Base-by-base conservation (phyloP, 2,329 filamentous ascomycete species). In the Ciborinia camelliae region DNA sequence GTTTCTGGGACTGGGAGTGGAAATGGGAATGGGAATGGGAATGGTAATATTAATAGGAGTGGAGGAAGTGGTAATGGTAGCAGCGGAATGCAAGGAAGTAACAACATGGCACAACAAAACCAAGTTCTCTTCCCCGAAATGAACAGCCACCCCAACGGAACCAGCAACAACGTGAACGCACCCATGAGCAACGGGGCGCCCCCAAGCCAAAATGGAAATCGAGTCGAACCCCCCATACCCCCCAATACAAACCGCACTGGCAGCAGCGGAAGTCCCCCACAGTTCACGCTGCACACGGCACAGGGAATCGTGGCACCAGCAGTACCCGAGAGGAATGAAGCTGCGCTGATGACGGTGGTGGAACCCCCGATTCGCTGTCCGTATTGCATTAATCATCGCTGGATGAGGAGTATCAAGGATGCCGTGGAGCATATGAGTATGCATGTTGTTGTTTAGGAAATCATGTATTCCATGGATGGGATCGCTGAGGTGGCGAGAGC, bases 351-450 rank as follows among this genome's bases (percentile, higher is more conserved):
- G 58, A 66, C 69, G 12, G 70, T 72, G 3, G 67, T 69, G 1
- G 73, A 75, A 32, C 65, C 66, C 52, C 73, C 72, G 2, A 69
- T 74, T 4, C 70, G 71, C 47, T 75, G 73, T 66, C 73, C 73
- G 20, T 75, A 73, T 65, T 75, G 73, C 66, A 68, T 73, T 26
- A 75, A 75, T 65, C 68, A 70, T 64, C 65, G 73, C 45, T 74
- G 72, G 73, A 70, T 75, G 69, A 69, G 68, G 45, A 73, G 68
- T 62, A 73, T 75, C 28, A 72, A 73, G 63, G 73, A 75, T 67
- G 73, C 73, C 28, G 73, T 75, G 4, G 72, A 75, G 53, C 73
- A 75, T 66, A 74, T 75, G 73, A 73, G 71, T 66, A 74, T 75
- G 73, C 73, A 75, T 67, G 73, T 75, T 64, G 71, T 73, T 15